Evolutionary conservation across 202 grass and related monocot species (phyloP).

Genomic region (Elaeis oleifera): DNA sequence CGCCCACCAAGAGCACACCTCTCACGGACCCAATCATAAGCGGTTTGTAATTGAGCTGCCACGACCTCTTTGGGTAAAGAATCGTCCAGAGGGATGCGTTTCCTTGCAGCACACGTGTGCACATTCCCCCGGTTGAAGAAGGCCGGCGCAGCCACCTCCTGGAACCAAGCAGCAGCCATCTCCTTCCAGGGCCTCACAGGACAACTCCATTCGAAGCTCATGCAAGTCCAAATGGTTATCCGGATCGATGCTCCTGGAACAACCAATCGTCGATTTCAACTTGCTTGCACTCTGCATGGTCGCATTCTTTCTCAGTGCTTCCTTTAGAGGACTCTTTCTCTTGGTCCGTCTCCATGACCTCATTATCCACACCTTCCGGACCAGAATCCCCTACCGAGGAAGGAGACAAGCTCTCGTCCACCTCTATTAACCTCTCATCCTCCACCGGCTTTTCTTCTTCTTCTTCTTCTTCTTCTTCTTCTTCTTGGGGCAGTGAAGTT

Average conservation of each 20-base stretch:
- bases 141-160: slow-evolving; percentile 79
- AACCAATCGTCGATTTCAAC: slow-evolving; percentile 95
- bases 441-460: slow-evolving; percentile 41
- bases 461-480: slow-evolving; percentile 20
- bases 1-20: too few species aligned
- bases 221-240: slow-evolving; percentile 90
- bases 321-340: slow-evolving; percentile 34
- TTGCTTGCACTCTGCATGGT: slow-evolving; percentile 87
- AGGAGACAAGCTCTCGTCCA: slow-evolving; percentile 27
- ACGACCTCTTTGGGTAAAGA: slow-evolving; percentile 63
- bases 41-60: slow-evolving; percentile 42
- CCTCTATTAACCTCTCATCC: slow-evolving; percentile 35
- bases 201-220: slow-evolving; percentile 92
- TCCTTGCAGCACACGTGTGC: slow-evolving; percentile 90
- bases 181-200: slow-evolving; percentile 83
- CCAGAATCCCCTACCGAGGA: slow-evolving; percentile 3
- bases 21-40: too few species aligned
- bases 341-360: slow-evolving; percentile 26
- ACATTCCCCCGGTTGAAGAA: slow-evolving; percentile 99
- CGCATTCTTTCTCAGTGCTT: slow-evolving; percentile 41
- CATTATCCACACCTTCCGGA: slow-evolving; percentile 26
- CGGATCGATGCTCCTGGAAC: slow-evolving; percentile 82
- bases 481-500: too few species aligned
- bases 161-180: slow-evolving; percentile 80
- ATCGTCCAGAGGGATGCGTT: slow-evolving; percentile 83